Evolutionary conservation across 1,284 basidiomycete species (phyloP), one percentile per base, ranked within the genome.

Genomic region (Irpex rosettiformis): DNA sequence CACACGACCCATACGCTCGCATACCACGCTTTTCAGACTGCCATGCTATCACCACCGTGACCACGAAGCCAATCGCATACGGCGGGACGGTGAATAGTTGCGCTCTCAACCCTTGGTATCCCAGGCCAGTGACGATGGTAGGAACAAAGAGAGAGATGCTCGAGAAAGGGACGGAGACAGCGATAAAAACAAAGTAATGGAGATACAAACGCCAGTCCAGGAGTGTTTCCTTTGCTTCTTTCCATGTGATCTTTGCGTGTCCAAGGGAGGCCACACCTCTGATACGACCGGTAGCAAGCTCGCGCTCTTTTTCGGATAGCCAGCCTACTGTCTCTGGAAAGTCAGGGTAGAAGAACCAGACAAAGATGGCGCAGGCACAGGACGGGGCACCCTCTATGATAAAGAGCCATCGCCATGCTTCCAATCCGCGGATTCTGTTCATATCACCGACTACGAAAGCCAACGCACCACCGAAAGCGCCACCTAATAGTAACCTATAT

Each of bases 51-150:
- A 61, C 18, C 6, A 75, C 61, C 1, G 73, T 74, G 21, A 73
- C 64, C 30, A 74, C 64, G 58, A 72, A 74, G 13, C 72, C 74
- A 21, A 72, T 68, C 16, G 74, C 75, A 53, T 79, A 83, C 16
- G 81, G 79, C 25, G 82, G 82, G 1, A 84, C 82, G 2, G 81
- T 81, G 71, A 80, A 78, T 18, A 85, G 73, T 66, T 85, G 82
- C 1, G 81, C 58, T 24, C 54, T 27, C 18, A 40, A 53, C 28
- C 73, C 70, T 22, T 70, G 71, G 65, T 79, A 80, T 1, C 81
- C 81, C 21, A 82, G 66, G 3, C 70, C 73, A 24, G 71, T 66
- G 29, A 71, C 67, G 60, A 75, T 74, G 3, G 72, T 72, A 3
- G 73, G 73, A 16, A 70, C 48, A 62, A 75, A 74, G 18, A 74